Evolutionary conservation across 495 filamentous ascomycete species (phyloP), one percentile per base, ranked within the genome.

Genomic region (Talaromyces borbonicus): DNA sequence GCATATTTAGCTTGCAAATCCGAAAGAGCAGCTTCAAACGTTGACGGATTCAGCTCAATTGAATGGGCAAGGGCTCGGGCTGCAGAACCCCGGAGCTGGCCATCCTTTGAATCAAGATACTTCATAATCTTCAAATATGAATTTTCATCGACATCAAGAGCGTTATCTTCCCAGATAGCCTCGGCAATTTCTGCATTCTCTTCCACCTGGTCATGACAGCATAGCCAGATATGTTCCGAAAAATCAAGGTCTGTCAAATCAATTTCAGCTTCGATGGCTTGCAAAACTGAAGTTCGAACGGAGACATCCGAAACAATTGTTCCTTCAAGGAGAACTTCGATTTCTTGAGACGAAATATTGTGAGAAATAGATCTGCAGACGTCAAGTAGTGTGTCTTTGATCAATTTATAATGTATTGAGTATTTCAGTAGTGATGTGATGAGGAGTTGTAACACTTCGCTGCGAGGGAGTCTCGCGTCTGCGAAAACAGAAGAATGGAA

Each of bases 91-190:
- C 92, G 78, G 15, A 96, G 74, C 49, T 93, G 87, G 14, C 69
- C 67, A 52, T 96, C 90, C 49, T 75, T 71, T 44, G 76, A 82
- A 47, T 84, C 77, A 23, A 97, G 67, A 52, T 95, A 97, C 0
- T 83, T 82, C 39, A 92, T 68, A 52, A 89, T 79, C 47, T 68
- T 72, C 39, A 65, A 58, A 36, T 75, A 77, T 2, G 86, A 71
- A 3, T 80, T 63, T 4, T 81, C 71, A 43, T 81, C 73, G n/a
- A 85, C 62, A 50, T 88, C 67, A 38, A 98, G 78, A 1, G 75
- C 84, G 57, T 90, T 95, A 49, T 93, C 90, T 59, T 95, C 87
- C 92, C 93, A 97, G 27, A 97, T 96, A 0, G 85, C 78, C 22
- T 74, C 75, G 1, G 83, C 90, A 23, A 95, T 68, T 29, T 94